These are phyloP conservation scores for Lachnellula hyalina DNA, from an alignment of 2,329 filamentous ascomycete genomes.

Conservation along the genomic window DNA sequence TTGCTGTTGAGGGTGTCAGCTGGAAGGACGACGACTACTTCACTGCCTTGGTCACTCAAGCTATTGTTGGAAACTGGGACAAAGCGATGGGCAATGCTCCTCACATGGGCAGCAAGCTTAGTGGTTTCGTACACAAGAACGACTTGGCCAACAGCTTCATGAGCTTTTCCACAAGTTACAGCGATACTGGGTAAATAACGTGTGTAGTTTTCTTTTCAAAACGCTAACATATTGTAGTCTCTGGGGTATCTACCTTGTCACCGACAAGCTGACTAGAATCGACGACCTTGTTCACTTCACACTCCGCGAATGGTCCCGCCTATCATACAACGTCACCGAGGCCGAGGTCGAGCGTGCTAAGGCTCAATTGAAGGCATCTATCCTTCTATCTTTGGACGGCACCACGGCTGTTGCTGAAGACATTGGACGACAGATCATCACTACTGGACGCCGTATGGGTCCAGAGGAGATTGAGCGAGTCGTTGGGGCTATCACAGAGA, in stretches of 20 bases:
- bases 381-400: constrained; percentile 93
- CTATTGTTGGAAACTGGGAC: constrained; percentile 99
- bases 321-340: constrained; percentile 80
- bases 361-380: constrained; percentile 97
- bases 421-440: constrained; percentile 97
- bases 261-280: constrained; percentile 78
- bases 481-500: constrained; percentile 84
- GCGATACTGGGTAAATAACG: constrained; percentile 82
- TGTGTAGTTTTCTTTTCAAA: constrained; percentile 16
- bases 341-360: constrained; percentile 97
- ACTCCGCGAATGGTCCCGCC: constrained; percentile 94
- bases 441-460: constrained; percentile 85
- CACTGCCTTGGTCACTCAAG: constrained; percentile 93
- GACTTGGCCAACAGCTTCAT: constrained; percentile 99
- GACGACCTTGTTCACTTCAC: constrained; percentile 98
- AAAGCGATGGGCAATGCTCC: constrained; percentile 96
- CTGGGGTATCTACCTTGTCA: constrained; percentile 98
- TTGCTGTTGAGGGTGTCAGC: constrained; percentile 98
- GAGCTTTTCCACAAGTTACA: constrained; percentile 99
- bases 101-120: constrained; percentile 97
- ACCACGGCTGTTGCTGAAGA: constrained; percentile 97
- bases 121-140: constrained; percentile 88
- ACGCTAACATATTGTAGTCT: constrained; percentile 57
- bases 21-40: constrained; percentile 99
- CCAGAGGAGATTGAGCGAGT: constrained; percentile 92